phyloP scores from a whole-genome alignment of 495 filamentous ascomycete genomes.

The Xylaria flabelliformis region DNA sequence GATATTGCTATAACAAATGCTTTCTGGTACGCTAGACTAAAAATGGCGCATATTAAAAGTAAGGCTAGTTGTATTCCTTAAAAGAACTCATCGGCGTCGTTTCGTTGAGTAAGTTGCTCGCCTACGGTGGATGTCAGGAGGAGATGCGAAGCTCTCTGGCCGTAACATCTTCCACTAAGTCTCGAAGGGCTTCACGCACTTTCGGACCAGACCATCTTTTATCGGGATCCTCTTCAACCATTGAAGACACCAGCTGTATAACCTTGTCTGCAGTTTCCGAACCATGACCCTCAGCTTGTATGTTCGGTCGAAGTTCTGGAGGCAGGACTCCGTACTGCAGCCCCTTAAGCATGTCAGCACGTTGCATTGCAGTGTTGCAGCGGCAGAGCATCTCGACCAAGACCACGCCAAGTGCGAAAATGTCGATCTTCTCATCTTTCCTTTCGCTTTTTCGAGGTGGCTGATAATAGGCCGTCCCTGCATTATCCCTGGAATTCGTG shows the following conservation, averaged over 20 bases:
- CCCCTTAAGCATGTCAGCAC: slow-evolving; percentile 54
- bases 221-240: slow-evolving; percentile 52
- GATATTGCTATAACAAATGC: background rate
- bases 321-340: slow-evolving; percentile 45
- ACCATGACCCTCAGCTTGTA: slow-evolving; percentile 40
- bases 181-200: slow-evolving; percentile 31
- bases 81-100: background rate
- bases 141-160: background rate
- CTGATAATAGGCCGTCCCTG: slow-evolving; percentile 40
- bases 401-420: slow-evolving; percentile 62
- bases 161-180: slow-evolving; percentile 27
- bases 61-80: background rate
- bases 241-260: slow-evolving; percentile 51
- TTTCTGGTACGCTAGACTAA: background rate
- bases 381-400: slow-evolving; percentile 60
- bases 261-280: slow-evolving; percentile 47
- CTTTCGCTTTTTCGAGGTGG: slow-evolving; percentile 38
- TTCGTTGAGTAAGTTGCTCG: background rate
- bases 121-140: background rate
- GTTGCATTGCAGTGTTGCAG: slow-evolving; percentile 61
- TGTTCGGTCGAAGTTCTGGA: slow-evolving; percentile 14
- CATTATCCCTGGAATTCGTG: slow-evolving; percentile 13
- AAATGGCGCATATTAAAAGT: background rate
- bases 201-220: slow-evolving; percentile 46
- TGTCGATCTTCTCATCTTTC: slow-evolving; percentile 60